Conservation (phyloP, 345 rosid genomes). For the Citrus maxima region DNA sequence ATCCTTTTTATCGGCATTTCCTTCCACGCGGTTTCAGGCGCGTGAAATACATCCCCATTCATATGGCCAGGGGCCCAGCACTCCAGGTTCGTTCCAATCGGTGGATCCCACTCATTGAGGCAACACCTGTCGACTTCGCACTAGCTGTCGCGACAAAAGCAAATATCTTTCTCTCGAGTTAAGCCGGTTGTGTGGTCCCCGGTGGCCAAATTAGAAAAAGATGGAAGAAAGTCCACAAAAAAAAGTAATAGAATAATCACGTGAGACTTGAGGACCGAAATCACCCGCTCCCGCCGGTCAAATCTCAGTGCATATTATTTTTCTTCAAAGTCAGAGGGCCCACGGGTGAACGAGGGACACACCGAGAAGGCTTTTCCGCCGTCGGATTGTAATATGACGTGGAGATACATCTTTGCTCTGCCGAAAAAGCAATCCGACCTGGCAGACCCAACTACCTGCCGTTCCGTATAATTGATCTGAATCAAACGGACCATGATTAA, state of each 20-base stretch:
- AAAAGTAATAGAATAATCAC: conserved; percentile 8
- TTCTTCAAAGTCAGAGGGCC: not conserved
- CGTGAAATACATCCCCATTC: not conserved
- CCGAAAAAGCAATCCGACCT: conserved; percentile 14
- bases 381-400: conserved; percentile 33
- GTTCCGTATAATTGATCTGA: not conserved
- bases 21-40: not conserved
- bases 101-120: not conserved
- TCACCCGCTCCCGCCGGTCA: conserved; percentile 23
- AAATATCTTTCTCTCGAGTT: not conserved
- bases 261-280: conserved; percentile 9
- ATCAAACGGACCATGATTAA: conserved; percentile 20
- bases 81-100: not conserved
- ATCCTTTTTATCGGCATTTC: not conserved
- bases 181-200: conserved; percentile 4
- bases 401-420: not conserved
- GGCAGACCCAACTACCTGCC: conserved; percentile 5
- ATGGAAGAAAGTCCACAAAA: not conserved
- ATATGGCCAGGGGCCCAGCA: not conserved
- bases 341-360: not conserved
- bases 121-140: conserved; percentile 3
- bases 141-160: not conserved
- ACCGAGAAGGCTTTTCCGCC: not conserved
- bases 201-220: not conserved
- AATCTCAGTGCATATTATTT: not conserved